Evolutionary conservation across 208 protist species (phyloP), one percentile per base, ranked within the genome.

Genomic region (Leishmania aethiopica): DNA sequence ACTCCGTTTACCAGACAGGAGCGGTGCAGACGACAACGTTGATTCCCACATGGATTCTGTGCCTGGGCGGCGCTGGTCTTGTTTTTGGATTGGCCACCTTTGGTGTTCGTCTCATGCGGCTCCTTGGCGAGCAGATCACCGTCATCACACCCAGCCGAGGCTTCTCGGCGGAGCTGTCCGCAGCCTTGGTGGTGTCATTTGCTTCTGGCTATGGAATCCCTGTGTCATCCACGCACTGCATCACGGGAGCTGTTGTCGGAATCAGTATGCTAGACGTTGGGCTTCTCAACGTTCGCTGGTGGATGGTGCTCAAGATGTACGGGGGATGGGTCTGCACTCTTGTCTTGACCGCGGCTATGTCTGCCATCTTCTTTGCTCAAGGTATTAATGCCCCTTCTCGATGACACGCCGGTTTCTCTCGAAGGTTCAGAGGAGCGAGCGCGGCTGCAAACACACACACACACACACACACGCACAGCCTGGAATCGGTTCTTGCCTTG

Each of bases 161-260:
- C 28, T 95, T 92, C 89, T 91, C 88, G n/a, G 92, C 92, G 32
- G 91, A 97, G 82, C 88, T 97, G 19, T 88, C 92, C 28, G 87
- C 91, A 17, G 94, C 94, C 17, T 70, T 95, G 0, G 90, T 95
- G 40, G 89, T 98, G 8, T 93, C 96, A 53, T 88, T 97, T 71
- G 92, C 93, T 45, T 97, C 93, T 32, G 86, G 79, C 76, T 92
- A 91, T 73, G 91, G 90, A 67, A 88, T 97, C 66, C 95, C 95
- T 53, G 91, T 99, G 49, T 96, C 91, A 3, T 97, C 95, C 25
- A 99, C 97, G 15, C 95, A 98, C 86, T 95, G 92, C 81, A 97
- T 96, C 75, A 94, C 95, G 19, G 96, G 96, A 32, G 92, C 93
- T n/a, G 88, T 98, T 42, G 84, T 97, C 15, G 94, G 92, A 22